Percentiles rank a stretch among this genome's conserved stretches.
Conservation (phyloP, 345 rosid species). For the Isatis tinctoria region DNA sequence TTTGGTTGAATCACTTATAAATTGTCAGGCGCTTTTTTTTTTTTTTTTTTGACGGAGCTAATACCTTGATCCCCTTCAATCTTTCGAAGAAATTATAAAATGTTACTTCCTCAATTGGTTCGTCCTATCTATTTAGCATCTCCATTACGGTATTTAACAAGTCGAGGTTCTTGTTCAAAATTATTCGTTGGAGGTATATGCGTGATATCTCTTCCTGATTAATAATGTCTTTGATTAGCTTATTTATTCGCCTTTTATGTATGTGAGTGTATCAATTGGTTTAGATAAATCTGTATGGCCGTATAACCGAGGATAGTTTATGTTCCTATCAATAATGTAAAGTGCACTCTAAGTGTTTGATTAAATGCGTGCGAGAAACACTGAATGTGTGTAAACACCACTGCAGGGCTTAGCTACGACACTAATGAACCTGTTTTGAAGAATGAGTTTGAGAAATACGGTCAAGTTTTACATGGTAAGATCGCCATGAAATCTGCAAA, state of each 20-base stretch:
- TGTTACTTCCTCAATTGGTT: slow-evolving; percentile 17
- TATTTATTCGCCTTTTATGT: background rate
- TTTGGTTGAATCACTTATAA: too few relatives aligned
- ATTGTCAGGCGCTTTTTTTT: background rate
- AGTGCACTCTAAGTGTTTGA: slow-evolving; percentile 19
- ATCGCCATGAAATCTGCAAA: background rate
- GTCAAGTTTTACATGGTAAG: slow-evolving; percentile 43
- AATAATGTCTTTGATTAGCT: too few relatives aligned
- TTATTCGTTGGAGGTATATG: slow-evolving; percentile 59
- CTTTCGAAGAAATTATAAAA: background rate
- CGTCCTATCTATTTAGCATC: background rate
- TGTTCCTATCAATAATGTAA: background rate
- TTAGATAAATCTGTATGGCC: background rate
- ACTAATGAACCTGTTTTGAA: slow-evolving; percentile 62
- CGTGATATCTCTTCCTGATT: background rate
- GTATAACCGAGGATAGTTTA: rapidly evolving
- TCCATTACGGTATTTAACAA: slow-evolving; percentile 5
- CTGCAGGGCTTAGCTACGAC: slow-evolving; percentile 62
- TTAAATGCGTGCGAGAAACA: background rate
- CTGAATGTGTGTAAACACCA: background rate
- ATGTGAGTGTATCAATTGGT: background rate
- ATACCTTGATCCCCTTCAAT: background rate
- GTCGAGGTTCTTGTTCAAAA: slow-evolving; percentile 34
- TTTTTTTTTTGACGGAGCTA: background rate
- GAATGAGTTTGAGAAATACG: slow-evolving; percentile 45